Evolutionary conservation across 2,329 filamentous ascomycete species (phyloP).

Genomic region (Aspergillus puulaauensis): DNA sequence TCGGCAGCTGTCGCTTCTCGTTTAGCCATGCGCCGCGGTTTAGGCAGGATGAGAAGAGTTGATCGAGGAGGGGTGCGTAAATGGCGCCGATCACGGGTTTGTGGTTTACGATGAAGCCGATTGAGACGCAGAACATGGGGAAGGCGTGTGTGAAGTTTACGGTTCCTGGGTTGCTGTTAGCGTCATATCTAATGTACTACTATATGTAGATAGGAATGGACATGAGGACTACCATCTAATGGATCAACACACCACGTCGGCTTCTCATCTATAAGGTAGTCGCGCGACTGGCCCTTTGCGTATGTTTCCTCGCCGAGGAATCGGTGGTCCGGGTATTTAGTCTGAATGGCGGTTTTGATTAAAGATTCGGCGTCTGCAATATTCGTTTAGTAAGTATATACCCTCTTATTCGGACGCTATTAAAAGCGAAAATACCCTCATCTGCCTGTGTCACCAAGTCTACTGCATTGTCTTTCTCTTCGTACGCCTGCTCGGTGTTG

Average conservation of each 20-base stretch:
- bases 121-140: conserved; percentile 78
- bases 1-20: conserved; percentile 61
- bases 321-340: conserved; percentile 64
- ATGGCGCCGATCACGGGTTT: conserved; percentile 68
- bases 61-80: conserved; percentile 67
- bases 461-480: conserved; percentile 73
- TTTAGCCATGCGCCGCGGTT: conserved; percentile 70
- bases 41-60: conserved; percentile 67
- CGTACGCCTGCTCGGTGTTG: conserved; percentile 48
- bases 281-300: conserved; percentile 64
- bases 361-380: conserved; percentile 67
- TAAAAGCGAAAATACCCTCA: conserved; percentile 52
- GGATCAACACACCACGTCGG: conserved; percentile 79
- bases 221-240: conserved; percentile 57
- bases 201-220: background rate
- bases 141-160: conserved; percentile 81
- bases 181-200: background rate
- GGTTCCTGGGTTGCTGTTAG: conserved; percentile 49
- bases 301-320: conserved; percentile 79
- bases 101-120: conserved; percentile 63
- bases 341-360: conserved; percentile 59
- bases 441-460: conserved; percentile 78
- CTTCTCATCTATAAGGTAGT: conserved; percentile 63
- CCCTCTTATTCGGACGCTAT: no score
- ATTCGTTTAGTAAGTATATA: background rate